These are phyloP conservation scores for Candida maris DNA, from an alignment of 805 yeast genomes.

Conservation along the genomic window DNA sequence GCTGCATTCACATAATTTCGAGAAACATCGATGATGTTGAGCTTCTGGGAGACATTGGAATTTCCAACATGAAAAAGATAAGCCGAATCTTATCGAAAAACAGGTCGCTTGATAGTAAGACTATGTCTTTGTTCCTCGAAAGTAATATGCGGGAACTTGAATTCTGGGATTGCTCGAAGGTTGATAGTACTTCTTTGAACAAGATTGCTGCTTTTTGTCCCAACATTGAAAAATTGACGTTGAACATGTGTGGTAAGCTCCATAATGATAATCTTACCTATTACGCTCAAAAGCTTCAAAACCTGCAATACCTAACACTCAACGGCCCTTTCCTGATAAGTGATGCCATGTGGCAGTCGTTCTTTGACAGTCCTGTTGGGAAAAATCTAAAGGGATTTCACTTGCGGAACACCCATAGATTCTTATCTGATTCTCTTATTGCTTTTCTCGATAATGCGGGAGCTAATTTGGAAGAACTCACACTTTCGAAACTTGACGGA, in stretches of 20 bases:
- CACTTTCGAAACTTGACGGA: constrained; percentile 71
- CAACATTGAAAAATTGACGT: constrained; percentile 54
- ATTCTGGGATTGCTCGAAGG: constrained; percentile 90
- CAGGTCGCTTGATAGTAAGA: constrained; percentile 69
- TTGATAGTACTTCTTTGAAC: constrained; percentile 60
- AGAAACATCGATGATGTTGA: constrained; percentile 71
- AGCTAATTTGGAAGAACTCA: constrained; percentile 49
- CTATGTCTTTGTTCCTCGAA: constrained; percentile 70
- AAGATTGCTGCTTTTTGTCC: constrained; percentile 80
- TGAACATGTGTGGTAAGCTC: constrained; percentile 91
- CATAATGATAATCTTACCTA: constrained; percentile 72
- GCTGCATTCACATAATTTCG: constrained; percentile 68
- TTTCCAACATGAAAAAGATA: constrained; percentile 63
- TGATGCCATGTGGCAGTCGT: constrained; percentile 71
- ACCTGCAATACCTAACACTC: constrained; percentile 53
- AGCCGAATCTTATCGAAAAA: constrained; percentile 77
- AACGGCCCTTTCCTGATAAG: constrained; percentile 90
- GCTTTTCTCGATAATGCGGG: constrained; percentile 61
- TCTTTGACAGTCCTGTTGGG: constrained; percentile 55
- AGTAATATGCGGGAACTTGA: constrained; percentile 55
- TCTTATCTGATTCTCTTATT: constrained; percentile 62
- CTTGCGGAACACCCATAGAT: constrained; percentile 78
- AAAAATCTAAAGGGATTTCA: constrained; percentile 54
- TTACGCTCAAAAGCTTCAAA: constrained; percentile 53
- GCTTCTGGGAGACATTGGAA: constrained; percentile 82